phyloP scores from a whole-genome alignment of 768 basidiomycete species.

The Leccinum obscurum region DNA sequence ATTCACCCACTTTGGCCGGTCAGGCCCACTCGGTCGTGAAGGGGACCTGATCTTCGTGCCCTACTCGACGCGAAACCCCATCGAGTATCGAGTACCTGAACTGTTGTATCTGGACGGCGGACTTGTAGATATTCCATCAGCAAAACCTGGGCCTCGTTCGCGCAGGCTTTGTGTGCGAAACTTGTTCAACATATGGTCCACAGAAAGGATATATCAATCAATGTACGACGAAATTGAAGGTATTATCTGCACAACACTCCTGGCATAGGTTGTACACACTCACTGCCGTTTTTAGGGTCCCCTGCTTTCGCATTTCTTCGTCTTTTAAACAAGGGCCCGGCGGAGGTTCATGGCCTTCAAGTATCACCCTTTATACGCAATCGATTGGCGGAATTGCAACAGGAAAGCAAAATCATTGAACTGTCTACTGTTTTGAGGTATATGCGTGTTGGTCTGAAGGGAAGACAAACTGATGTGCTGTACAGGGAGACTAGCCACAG shows the following conservation, averaged over 20 bases:
- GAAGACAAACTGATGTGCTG: constrained; percentile 8
- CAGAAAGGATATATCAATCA: constrained; percentile 76
- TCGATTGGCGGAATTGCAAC: constrained; percentile 47
- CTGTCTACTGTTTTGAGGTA: constrained; percentile 47
- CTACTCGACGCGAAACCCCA: constrained; percentile 87
- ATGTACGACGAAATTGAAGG: constrained; percentile 56
- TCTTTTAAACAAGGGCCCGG: constrained; percentile 59
- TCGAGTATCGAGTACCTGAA: constrained; percentile 73
- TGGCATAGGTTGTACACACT: background rate
- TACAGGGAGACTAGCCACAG: constrained; percentile 22
- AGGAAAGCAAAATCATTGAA: constrained; percentile 42
- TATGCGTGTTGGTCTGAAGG: constrained; percentile 30
- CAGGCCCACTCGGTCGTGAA: constrained; percentile 83
- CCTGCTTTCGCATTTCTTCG: constrained; percentile 75
- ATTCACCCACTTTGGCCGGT: constrained; percentile 78
- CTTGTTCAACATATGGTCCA: constrained; percentile 89
- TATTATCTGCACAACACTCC: constrained; percentile 31
- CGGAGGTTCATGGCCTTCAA: constrained; percentile 65
- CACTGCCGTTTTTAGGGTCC: constrained; percentile 41
- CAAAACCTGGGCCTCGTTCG: constrained; percentile 46
- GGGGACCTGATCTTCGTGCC: constrained; percentile 80
- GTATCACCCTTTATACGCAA: constrained; percentile 59
- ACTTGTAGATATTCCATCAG: constrained; percentile 61
- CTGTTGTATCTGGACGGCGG: constrained; percentile 80
- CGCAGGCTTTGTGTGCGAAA: constrained; percentile 59